These are phyloP conservation scores for Solanum pennellii DNA, from an alignment of 257 asterid genomes.

Conservation along the genomic window DNA sequence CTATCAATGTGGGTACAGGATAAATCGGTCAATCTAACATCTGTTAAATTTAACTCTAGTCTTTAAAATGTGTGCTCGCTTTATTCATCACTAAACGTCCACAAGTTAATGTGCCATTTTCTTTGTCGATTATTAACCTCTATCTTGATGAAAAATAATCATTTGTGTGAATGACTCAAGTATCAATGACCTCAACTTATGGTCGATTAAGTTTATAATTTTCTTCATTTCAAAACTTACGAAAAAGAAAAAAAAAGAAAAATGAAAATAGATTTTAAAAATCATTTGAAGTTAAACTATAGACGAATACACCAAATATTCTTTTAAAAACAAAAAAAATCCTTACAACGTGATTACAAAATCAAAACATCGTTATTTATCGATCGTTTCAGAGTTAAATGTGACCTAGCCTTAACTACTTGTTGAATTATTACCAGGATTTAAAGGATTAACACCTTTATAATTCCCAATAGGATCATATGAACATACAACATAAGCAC, in stretches of 20 bases:
- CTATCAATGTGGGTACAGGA: accelerated
- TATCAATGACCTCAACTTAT: neutral
- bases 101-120: too few relatives aligned
- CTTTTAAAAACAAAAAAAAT: neutral
- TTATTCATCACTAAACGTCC: neutral
- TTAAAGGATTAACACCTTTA: neutral
- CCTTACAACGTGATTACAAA: neutral
- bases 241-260: neutral
- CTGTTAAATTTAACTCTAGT: neutral
- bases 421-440: neutral
- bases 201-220: neutral
- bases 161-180: neutral
- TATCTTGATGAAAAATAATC: neutral
- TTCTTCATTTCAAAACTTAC: neutral
- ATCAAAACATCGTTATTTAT: neutral
- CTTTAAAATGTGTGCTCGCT: neutral
- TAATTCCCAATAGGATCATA: neutral
- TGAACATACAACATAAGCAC: neutral
- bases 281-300: neutral
- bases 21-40: neutral
- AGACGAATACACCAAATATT: neutral
- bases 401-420: neutral
- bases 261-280: neutral
- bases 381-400: neutral
- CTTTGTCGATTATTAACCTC: neutral